Base-by-base conservation (phyloP, 1,284 basidiomycete genomes). In the Cronartium quercuum region DNA sequence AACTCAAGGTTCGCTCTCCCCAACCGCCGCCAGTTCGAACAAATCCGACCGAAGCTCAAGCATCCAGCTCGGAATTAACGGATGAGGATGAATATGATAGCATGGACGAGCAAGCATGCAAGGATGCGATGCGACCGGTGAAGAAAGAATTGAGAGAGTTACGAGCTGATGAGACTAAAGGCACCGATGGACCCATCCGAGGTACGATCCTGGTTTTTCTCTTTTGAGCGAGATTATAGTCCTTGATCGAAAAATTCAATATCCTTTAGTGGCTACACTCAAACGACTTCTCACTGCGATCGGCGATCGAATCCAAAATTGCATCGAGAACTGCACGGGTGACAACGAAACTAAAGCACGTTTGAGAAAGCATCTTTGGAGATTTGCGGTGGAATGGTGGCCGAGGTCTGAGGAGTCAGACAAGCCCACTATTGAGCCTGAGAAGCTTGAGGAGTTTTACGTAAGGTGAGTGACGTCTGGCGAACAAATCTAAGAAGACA, bases 221-320 rank as follows among this genome's bases (percentile, higher is more conserved):
- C 13, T 58, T n/a, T 76, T 6, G 79, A 93, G 90, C n/a, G 57
- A 21, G 97, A 97, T 89, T 90, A 92, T 84, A 86, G 98, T 66
- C 95, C 96, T 83, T 84, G 91, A 64, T 93, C 41, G 93, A 94
- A 77, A 89, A 92, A 77, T 89, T 97, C 85, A 89, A 90, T 75
- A 86, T 94, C 78, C 92, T 96, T 78, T 91, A 96, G 82, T 98
- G 98, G 83, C 90, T 0, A 92, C 94, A 57, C 85, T 98, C 78
- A 98, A 98, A 82, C 93, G 98, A 80, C 97, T 94, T 55, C 86
- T 98, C 38, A 90, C 91, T 75, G 91, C 91, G 10, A 96, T 99
- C 78, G 96, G 96, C 44, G 87, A 89, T 71, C 90, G 92, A 68
- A 98, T 99, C 80, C 93, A 97, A 79, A 83, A 85, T 64, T 89